Evolutionary conservation across 2,329 filamentous ascomycete genomes (phyloP), one percentile per base, ranked within the genome.

Genomic region (Calonectria henricotiae): DNA sequence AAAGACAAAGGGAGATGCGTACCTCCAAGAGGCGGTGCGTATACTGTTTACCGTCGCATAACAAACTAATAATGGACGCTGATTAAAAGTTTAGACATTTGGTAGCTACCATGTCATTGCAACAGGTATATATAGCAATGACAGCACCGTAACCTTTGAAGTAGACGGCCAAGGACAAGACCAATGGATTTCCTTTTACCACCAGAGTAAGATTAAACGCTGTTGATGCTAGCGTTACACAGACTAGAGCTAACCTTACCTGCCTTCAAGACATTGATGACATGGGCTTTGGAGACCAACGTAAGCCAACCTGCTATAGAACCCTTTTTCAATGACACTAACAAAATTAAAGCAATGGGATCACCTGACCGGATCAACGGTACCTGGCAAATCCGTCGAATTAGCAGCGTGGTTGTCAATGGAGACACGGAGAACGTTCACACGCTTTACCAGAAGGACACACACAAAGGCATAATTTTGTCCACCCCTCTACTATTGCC

Each of bases 381-480:
- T 0, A 80, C 83, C 0, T 91, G 89, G 89, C 87, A 90, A 70
- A 80, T 91, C 6, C 85, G 89, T 5, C 85, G 89, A 11, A 88
- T 91, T 67, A 87, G 86, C 74, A 90, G 89, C 58, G 89, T 91
- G 2, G 81, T 90, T 0, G 87, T 91, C 2, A 91, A 90, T 70
- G 86, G 84, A 3, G 82, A 82, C 7, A 75, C 74, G 2, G 70
- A 78, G 3, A 77, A 84, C 39, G 81, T 89, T 4, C 85, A 90
- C 68, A 83, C 80, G 0, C 78, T 89, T 7, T 88, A 85, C 71
- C 87, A 89, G 76, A 82, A 88, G 51, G 86, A 90, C 67, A 84
- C 81, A 0, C 82, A 86, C 55, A 91, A 91, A 80, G 87, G 89
- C 0, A 86, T 91, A 13, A 85, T 91, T 25, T 73, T 91, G 2